Conservation (phyloP, 2,329 filamentous ascomycete species). For the Reticulascus tulasneorum region DNA sequence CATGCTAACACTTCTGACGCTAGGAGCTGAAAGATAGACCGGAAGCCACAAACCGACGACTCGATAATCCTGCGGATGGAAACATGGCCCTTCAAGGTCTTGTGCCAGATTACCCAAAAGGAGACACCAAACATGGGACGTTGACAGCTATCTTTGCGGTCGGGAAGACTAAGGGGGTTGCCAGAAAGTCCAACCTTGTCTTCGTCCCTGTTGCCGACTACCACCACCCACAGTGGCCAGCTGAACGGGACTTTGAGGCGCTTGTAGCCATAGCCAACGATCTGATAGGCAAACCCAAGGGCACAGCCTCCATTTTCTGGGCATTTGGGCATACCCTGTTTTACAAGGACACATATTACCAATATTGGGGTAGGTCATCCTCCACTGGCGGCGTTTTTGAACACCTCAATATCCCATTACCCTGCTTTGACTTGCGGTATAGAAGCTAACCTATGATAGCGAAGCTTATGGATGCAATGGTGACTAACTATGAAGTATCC, state of each 20-base stretch:
- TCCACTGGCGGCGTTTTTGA: no score
- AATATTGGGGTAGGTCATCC: no score
- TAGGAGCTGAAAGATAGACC: no score
- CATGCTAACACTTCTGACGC: no score
- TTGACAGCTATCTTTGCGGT: not conserved
- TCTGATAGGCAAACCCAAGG: no score
- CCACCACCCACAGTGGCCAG: not conserved
- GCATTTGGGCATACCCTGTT: not conserved
- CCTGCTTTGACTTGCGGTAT: no score
- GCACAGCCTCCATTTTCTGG: not conserved
- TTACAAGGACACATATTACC: no score
- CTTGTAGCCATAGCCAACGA: not conserved
- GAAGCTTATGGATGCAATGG: not conserved
- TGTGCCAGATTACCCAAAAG: no score
- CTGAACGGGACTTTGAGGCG: not conserved
- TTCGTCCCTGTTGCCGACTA: not conserved
- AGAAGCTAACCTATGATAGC: not conserved
- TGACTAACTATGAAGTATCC: not conserved
- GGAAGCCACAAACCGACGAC: no score
- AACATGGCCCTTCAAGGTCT: no score
- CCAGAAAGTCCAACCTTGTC: not conserved
- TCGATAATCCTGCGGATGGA: no score
- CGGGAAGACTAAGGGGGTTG: not conserved
- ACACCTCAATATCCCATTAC: no score
- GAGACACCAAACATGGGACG: not conserved